Base-by-base conservation (phyloP, 2,329 filamentous ascomycete genomes). In the Colletotrichum sp. region DNA sequence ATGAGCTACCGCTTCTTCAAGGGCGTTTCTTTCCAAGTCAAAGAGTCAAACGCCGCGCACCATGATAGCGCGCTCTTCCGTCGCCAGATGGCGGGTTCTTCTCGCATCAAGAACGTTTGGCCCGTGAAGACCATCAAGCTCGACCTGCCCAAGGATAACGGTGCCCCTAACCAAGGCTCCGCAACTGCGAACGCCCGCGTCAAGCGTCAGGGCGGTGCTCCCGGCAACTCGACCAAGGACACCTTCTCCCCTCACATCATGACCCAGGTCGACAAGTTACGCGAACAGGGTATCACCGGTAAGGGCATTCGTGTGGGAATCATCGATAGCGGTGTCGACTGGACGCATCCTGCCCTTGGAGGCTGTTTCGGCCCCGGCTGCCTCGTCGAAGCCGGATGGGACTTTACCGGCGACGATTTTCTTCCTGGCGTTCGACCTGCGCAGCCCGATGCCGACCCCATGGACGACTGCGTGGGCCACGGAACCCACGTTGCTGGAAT, bases 311-410 rank as follows among this genome's bases (percentile, higher is more conserved):
- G 83, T 22, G 82, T 89, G 18, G 87, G 82, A 5, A 80, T 89
- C 36, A 81, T 88, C 62, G 85, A 88, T 72, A 80, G 79, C 4
- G 81, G 81, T 6, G 81, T 90, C 26, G 89, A 91, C 79, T 90
- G 90, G 79, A 84, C 79, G 8, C 89, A 89, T 72, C 88, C 88
- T 9, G 87, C 88, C 15, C 85, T 91, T 1, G 89, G 89, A 18
- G 89, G 88, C 4, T 88, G 89, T 69, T 90, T 90, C 76, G 89
- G 89, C 2, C 79, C 84, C 6, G 88, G 88, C 0, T 89, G 84
- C 78, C 83, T 89, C 26, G 84, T 91, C 16, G 82, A 84, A 13
- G 85, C 84, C 71, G 89, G 89, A 2, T 87, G 85, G 74, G 88
- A 90, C 72, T 83, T 90, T 68, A 83, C 87, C 8, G 88, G 87